Conservation (phyloP, 768 basidiomycete genomes). For the Lenzites betulinus region DNA sequence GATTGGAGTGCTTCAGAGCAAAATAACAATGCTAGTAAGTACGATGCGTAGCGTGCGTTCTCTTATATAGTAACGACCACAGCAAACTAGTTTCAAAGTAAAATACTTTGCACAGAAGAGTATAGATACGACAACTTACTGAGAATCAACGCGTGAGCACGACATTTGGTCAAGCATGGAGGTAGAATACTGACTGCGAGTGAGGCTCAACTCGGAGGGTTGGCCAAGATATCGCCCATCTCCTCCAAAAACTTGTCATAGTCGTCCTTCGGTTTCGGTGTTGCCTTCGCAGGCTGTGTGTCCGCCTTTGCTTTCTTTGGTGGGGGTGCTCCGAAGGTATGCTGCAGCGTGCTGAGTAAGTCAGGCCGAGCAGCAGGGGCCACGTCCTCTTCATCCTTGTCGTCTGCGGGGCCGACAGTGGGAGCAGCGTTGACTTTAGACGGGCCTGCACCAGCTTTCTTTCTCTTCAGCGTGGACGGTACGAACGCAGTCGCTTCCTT, state of each 20-base stretch:
- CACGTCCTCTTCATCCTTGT: slow-evolving; percentile 33
- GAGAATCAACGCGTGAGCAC: no score
- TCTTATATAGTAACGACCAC: no score
- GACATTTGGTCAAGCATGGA: neutral
- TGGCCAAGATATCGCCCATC: slow-evolving; percentile 62
- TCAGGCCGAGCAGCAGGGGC: slow-evolving; percentile 57
- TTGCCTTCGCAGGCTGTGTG: slow-evolving; percentile 25
- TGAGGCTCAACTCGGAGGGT: neutral
- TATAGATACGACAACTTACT: no score
- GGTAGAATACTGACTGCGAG: neutral
- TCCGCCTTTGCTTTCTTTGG: slow-evolving; percentile 22
- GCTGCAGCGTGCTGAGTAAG: slow-evolving; percentile 60
- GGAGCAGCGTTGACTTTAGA: slow-evolving; percentile 68
- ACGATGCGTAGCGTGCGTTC: no score
- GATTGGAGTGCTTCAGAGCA: no score
- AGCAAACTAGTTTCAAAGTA: no score
- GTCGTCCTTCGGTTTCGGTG: slow-evolving; percentile 58
- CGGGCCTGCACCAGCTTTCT: slow-evolving; percentile 46
- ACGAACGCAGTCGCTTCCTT: slow-evolving; percentile 95
- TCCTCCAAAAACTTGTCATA: slow-evolving; percentile 79
- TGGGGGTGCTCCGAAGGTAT: slow-evolving; percentile 40
- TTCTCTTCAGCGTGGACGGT: slow-evolving; percentile 79
- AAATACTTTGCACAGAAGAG: no score
- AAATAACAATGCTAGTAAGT: no score
- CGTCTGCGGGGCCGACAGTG: slow-evolving; percentile 40